Evolutionary conservation across 2,329 filamentous ascomycete species (phyloP), one percentile per base, ranked within the genome.

Genomic region (Nakataea oryzae): DNA sequence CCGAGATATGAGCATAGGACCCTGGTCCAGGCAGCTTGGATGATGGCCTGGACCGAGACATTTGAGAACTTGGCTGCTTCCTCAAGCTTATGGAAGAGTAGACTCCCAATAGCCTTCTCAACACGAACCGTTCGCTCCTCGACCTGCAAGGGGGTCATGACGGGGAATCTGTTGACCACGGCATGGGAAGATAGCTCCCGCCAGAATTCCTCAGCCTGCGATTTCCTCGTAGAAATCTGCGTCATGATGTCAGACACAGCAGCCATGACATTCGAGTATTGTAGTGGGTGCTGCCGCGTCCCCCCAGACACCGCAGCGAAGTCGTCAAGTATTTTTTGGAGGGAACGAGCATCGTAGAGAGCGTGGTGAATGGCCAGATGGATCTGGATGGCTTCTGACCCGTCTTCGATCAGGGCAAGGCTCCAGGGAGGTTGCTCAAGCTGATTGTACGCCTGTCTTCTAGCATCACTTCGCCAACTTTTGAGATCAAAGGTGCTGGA

Each of bases 321-420:
- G 66, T 88, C 83, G 0, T 76, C 69, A 2, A 96, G 73, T 1
- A 97, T 79, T 0, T 78, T 69, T 3, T 83, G 77, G 13, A 97
- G 75, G 11, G 91, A 92, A 54, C 85, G 80, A 0, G 91, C 93
- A 75, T 97, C 93, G 66, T 96, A 97, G 0, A 97, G 76, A 0
- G 90, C 89, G 74, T 97, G 93, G 65, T 96, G 88, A 3, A 91
- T 79, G 1, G 77, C 70, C 4, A 86, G 65, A 58, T 81, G 75
- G 73, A 82, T 78, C 2, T 59, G 67, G 5, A 50, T 7, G 21
- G 65, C 47, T 1, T 61, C 57, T 0, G 64, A 59, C 0, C 68
- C 62, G 0, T 64, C 57, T 3, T 76, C 66, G 0, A 80, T 69
- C 1, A 91, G 58, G 0, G 76, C 74, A 26, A 90, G 72, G 14